A percentile compares a stretch with the other conserved stretches of the same genome.
Evolutionary conservation across 2,329 filamentous ascomycete genomes (phyloP).

Genomic region (Escovopsis sp.): DNA sequence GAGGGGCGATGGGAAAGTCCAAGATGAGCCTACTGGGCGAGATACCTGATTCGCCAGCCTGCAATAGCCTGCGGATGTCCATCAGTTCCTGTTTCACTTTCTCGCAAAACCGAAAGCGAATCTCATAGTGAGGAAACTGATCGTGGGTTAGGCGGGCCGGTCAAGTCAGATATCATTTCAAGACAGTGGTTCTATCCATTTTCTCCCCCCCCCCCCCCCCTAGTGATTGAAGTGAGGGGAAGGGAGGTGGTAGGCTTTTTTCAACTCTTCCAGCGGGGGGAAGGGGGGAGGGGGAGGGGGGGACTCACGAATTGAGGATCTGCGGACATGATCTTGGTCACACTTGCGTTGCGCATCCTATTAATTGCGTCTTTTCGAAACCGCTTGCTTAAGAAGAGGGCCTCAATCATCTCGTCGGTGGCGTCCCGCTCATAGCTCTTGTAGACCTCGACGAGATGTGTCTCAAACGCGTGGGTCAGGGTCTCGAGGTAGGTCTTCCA

Average conservation of each 20-base stretch:
- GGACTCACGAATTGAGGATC: conserved; percentile 27
- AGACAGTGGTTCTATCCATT: background rate
- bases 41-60: conserved; percentile 26
- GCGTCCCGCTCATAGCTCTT: conserved; percentile 29
- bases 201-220: too few species aligned
- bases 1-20: conserved; percentile 28
- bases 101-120: conserved; percentile 33
- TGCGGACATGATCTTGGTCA: conserved; percentile 27
- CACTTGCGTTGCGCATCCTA: conserved; percentile 31
- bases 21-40: conserved; percentile 23
- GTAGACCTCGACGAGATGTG: conserved; percentile 30
- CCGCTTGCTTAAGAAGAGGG: conserved; percentile 26
- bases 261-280: too few species aligned
- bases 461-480: conserved; percentile 26
- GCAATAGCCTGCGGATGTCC: conserved; percentile 25
- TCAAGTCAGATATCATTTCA: background rate
- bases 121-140: conserved; percentile 29
- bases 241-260: too few species aligned
- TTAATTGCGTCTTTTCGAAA: conserved; percentile 28
- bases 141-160: conserved; percentile 4
- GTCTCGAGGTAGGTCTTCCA: conserved; percentile 29
- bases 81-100: conserved; percentile 26
- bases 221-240: too few species aligned
- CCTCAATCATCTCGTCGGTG: conserved; percentile 27
- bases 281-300: too few species aligned